A percentile compares a stretch with the other conserved stretches of the same genome.
Conservation (phyloP, 1,139 yeast species). For the Insectozyma bohioensis region DNA sequence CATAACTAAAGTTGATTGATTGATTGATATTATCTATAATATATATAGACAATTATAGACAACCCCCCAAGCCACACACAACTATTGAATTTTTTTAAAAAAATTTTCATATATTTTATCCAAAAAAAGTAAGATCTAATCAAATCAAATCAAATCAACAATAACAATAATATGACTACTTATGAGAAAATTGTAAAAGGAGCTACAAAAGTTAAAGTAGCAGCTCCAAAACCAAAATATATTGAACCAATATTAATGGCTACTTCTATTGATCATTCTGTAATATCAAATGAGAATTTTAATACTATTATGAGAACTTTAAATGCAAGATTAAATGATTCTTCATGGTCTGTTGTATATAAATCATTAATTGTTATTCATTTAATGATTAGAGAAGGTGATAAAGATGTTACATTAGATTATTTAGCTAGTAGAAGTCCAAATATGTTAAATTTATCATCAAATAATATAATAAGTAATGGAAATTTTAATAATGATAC, state of each 20-base stretch:
- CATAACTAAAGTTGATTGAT: too few relatives aligned
- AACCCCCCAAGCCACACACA: too few relatives aligned
- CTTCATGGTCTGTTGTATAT: slow-evolving; percentile 89
- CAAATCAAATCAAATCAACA: too few relatives aligned
- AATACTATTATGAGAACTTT: slow-evolving; percentile 67
- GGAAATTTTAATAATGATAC: slow-evolving; percentile 50
- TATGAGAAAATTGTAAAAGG: slow-evolving; percentile 50
- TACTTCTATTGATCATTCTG: slow-evolving; percentile 48
- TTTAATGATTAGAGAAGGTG: slow-evolving; percentile 92
- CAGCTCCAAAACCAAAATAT: slow-evolving; percentile 97
- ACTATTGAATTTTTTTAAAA: too few relatives aligned
- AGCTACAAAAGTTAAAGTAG: slow-evolving; percentile 62
- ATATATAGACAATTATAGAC: too few relatives aligned
- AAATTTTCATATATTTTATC: too few relatives aligned
- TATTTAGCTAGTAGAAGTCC: slow-evolving; percentile 58
- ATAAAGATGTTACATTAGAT: slow-evolving; percentile 62
- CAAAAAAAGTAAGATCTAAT: too few relatives aligned
- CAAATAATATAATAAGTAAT: slow-evolving; percentile 29
- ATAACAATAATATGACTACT: slow-evolving; percentile 35
- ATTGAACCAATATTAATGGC: slow-evolving; percentile 89
- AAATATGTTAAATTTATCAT: slow-evolving; percentile 51
- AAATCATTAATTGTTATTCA: slow-evolving; percentile 84
- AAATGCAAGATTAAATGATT: slow-evolving; percentile 61
- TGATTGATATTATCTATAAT: too few relatives aligned
- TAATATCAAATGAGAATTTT: slow-evolving; percentile 58